A percentile compares a stretch with the other conserved stretches of the same genome.
Evolutionary conservation across 2,329 filamentous ascomycete genomes (phyloP).

Genomic region (Coleophoma cylindrospora): DNA sequence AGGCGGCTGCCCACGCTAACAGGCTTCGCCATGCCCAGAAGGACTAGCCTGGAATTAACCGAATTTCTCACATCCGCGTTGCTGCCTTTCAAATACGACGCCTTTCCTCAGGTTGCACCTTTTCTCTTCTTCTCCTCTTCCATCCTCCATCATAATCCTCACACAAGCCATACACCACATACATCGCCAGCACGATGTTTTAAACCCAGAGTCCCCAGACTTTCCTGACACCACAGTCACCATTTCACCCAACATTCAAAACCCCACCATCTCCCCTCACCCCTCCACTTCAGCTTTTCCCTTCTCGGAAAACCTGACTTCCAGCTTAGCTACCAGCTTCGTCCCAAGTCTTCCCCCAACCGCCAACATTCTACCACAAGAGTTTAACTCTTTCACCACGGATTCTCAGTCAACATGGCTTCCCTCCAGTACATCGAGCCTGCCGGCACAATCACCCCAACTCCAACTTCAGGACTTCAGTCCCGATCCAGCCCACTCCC

Average conservation of each 20-base stretch:
- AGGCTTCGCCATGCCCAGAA: too few species aligned
- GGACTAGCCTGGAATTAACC: too few species aligned
- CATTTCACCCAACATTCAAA: slow-evolving; percentile 38
- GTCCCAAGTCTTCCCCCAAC: slow-evolving; percentile 46
- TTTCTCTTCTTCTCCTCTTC: slow-evolving; percentile 27
- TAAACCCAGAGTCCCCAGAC: slow-evolving; percentile 42
- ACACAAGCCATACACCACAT: slow-evolving; percentile 31
- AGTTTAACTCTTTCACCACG: slow-evolving; percentile 76
- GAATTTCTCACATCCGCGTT: too few species aligned
- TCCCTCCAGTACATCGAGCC: slow-evolving; percentile 61
- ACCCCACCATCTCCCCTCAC: slow-evolving; percentile 38
- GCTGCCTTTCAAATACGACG: background rate
- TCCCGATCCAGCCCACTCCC: slow-evolving; percentile 10
- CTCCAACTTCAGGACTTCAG: slow-evolving; percentile 37
- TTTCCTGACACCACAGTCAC: slow-evolving; percentile 36
- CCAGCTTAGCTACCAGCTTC: slow-evolving; percentile 52
- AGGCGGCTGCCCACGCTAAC: too few species aligned
- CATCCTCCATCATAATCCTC: slow-evolving; percentile 27
- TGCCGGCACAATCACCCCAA: slow-evolving; percentile 57
- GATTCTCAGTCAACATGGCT: slow-evolving; percentile 76
- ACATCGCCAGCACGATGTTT: slow-evolving; percentile 46
- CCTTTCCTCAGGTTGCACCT: slow-evolving; percentile 6
- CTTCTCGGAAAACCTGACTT: slow-evolving; percentile 62
- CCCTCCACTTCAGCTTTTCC: slow-evolving; percentile 45
- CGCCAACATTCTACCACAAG: slow-evolving; percentile 58